These are phyloP conservation scores for Phytophthora pisi DNA, from an alignment of 352 stramenopile genomes.

Conservation along the genomic window DNA sequence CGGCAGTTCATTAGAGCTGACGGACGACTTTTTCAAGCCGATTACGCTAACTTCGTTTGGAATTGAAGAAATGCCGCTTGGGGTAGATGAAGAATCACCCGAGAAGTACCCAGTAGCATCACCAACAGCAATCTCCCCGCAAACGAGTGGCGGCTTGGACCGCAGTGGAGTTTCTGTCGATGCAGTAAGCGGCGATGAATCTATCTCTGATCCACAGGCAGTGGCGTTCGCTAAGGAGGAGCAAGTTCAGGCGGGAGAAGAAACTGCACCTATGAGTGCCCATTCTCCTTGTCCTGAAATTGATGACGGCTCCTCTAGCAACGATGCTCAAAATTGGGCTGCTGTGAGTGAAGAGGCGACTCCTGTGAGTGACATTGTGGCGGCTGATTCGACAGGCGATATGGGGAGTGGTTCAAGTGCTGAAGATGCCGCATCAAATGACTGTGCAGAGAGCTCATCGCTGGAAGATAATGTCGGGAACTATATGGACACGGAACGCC, in stretches of 20 bases:
- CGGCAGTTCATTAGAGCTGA: slow-evolving; percentile 5
- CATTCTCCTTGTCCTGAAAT: not conserved
- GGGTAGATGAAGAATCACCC: not conserved
- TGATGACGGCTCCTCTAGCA: not conserved
- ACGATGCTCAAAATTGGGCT: not conserved
- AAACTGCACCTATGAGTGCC: not conserved
- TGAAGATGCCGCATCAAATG: not conserved
- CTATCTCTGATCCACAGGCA: not conserved
- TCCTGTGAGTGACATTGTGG: not conserved
- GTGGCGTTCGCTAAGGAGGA: not conserved
- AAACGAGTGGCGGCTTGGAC: not conserved
- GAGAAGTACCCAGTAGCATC: not conserved
- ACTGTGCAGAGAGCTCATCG: not conserved
- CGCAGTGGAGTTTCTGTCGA: not conserved
- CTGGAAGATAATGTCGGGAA: not conserved
- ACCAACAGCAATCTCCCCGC: not conserved
- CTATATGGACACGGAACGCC: not conserved
- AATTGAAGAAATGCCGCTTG: slow-evolving; percentile 45
- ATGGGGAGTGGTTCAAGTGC: not conserved
- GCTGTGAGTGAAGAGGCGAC: not conserved
- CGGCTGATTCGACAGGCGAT: not conserved
- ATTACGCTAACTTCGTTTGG: slow-evolving; percentile 53
- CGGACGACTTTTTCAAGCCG: slow-evolving; percentile 26
- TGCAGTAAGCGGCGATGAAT: not conserved
- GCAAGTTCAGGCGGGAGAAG: not conserved